Conservation (phyloP, 495 filamentous ascomycete species). For the Aspergillus homomorphus region DNA sequence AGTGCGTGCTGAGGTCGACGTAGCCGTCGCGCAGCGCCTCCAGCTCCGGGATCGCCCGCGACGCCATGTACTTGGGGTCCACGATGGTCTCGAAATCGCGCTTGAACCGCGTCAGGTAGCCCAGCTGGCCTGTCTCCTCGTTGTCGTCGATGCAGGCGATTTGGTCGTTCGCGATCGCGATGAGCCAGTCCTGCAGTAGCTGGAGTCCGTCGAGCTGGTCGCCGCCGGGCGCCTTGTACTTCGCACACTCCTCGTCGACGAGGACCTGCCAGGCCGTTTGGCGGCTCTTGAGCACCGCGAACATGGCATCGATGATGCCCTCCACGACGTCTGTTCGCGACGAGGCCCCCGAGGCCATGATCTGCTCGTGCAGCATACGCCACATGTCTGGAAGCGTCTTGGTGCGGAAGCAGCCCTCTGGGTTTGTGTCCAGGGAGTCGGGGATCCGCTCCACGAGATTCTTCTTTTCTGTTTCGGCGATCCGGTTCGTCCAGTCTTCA, state of each 20-base stretch:
- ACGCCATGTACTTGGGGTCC: slow-evolving; percentile 71
- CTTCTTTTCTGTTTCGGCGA: slow-evolving; percentile 72
- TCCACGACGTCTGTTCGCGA: slow-evolving; percentile 83
- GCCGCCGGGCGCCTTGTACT: slow-evolving; percentile 56
- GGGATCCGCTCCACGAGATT: slow-evolving; percentile 74
- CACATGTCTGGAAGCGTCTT: slow-evolving; percentile 91
- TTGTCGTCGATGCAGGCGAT: slow-evolving; percentile 94
- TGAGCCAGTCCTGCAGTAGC: slow-evolving; percentile 84
- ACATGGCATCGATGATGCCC: slow-evolving; percentile 92
- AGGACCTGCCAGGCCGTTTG: slow-evolving; percentile 83
- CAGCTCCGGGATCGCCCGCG: slow-evolving; percentile 65
- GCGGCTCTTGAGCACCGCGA: slow-evolving; percentile 73
- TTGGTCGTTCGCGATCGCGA: slow-evolving; percentile 97
- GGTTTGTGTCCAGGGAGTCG: slow-evolving; percentile 78
- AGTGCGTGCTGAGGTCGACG: slow-evolving; percentile 88
- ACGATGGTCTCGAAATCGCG: slow-evolving; percentile 75
- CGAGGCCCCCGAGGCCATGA: slow-evolving; percentile 74
- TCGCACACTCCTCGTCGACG: slow-evolving; percentile 79
- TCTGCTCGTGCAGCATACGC: slow-evolving; percentile 93
- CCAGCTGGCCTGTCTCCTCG: slow-evolving; percentile 60
- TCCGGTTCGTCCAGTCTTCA: slow-evolving; percentile 95
- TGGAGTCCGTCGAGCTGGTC: slow-evolving; percentile 75
- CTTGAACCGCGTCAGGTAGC: slow-evolving; percentile 79
- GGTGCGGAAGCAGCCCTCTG: slow-evolving; percentile 83
- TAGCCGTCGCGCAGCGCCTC: slow-evolving; percentile 80